Percentiles rank a stretch among this genome's conserved stretches.
Evolutionary conservation across 2,329 filamentous ascomycete species (phyloP).

Genomic region (Aspergillus piperis): DNA sequence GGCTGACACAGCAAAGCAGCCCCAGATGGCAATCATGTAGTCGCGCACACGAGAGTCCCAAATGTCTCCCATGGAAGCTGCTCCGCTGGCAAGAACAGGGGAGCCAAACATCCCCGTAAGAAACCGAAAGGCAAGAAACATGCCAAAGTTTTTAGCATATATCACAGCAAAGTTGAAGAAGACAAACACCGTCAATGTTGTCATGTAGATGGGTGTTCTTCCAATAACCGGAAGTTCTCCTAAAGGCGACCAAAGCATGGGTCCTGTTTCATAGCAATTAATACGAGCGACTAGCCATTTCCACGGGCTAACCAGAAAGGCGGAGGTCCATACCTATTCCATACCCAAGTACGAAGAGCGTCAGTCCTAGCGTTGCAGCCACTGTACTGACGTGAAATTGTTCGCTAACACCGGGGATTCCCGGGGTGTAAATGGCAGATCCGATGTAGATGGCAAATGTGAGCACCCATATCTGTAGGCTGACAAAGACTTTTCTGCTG

Average conservation of each 20-base stretch:
- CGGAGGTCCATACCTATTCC: slow-evolving; percentile 34
- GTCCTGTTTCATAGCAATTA: slow-evolving; percentile 32
- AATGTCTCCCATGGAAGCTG: slow-evolving; percentile 48
- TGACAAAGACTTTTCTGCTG: slow-evolving; percentile 48
- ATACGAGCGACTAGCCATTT: background rate
- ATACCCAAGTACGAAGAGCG: slow-evolving; percentile 52
- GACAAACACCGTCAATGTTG: slow-evolving; percentile 52
- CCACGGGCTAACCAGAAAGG: background rate
- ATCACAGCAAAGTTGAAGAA: slow-evolving; percentile 52
- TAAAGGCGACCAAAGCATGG: slow-evolving; percentile 48
- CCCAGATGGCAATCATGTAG: slow-evolving; percentile 63
- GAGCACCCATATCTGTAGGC: slow-evolving; percentile 48
- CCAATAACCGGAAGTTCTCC: slow-evolving; percentile 54
- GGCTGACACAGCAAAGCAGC: slow-evolving; percentile 44
- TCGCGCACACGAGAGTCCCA: slow-evolving; percentile 47
- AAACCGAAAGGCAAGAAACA: slow-evolving; percentile 56
- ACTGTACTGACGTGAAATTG: slow-evolving; percentile 49
- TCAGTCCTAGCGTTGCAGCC: slow-evolving; percentile 52
- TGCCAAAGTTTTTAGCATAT: slow-evolving; percentile 53
- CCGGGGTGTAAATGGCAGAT: slow-evolving; percentile 54
- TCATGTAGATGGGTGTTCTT: slow-evolving; percentile 52
- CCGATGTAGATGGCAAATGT: slow-evolving; percentile 56
- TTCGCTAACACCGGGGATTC: slow-evolving; percentile 43
- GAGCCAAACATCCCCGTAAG: slow-evolving; percentile 54
- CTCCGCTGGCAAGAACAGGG: slow-evolving; percentile 49